Evolutionary conservation across 176 grass and related monocot species (phyloP).

Genomic region (maize (Zea mays)): Zm-B73-REFERENCE-NAM-5.0 NC_050098.1:1599501-1600000

Average conservation of each 20-base stretch:
- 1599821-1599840: constrained; percentile 51
- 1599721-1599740: background rate
- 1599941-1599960: background rate
- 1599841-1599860: too few species aligned
- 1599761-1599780: constrained; percentile 87
- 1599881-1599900: background rate
- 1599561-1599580: background rate
- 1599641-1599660: background rate
- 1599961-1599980: too few species aligned
- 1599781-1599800: constrained; percentile 88
- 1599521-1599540: background rate
- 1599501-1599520: background rate
- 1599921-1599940: constrained; percentile 10
- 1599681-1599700: background rate
- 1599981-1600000: background rate
- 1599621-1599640: background rate
- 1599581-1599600: background rate
- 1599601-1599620: constrained; percentile 6
- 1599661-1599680: background rate
- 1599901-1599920: background rate
- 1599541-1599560: background rate
- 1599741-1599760: constrained; percentile 26
- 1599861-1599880: background rate
- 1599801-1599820: constrained; percentile 89
- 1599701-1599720: background rate